A percentile compares a stretch with the other conserved stretches of the same genome.
Conservation (phyloP, 1,284 basidiomycete genomes). For the Moesziomyces globuligerus region DNA sequence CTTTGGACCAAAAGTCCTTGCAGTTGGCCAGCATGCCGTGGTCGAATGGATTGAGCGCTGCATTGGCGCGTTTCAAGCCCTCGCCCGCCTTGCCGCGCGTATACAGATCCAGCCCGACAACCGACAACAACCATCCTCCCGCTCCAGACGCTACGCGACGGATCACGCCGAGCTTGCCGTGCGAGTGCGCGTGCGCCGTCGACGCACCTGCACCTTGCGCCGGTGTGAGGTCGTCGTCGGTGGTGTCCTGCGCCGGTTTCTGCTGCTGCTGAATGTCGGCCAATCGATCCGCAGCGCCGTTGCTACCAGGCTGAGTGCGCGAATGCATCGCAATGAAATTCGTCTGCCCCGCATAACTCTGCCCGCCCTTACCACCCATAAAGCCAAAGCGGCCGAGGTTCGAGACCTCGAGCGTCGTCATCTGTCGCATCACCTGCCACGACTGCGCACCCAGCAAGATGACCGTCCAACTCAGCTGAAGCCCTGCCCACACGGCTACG, state of each 20-base stretch:
- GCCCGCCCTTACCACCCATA: conserved; percentile 89
- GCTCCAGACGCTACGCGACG: conserved; percentile 5
- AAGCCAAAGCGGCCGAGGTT: conserved; percentile 94
- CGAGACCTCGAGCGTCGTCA: conserved; percentile 95
- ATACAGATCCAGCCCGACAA: conserved; percentile 91
- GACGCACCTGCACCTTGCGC: conserved; percentile 1
- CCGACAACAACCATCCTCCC: conserved; percentile 78
- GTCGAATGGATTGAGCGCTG: conserved; percentile 91
- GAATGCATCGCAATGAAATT: conserved; percentile 33
- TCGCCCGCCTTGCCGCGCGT: conserved; percentile 87
- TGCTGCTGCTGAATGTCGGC: conserved; percentile 20
- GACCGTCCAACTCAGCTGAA: conserved; percentile 92
- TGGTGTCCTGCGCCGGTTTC: conserved; percentile 16
- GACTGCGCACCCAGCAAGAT: conserved; percentile 85
- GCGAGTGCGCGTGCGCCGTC: conserved; percentile 11
- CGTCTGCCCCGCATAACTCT: conserved; percentile 70
- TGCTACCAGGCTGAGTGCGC: not conserved
- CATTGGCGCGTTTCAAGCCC: conserved; percentile 75
- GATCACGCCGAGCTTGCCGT: conserved; percentile 11
- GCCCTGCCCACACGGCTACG: conserved; percentile 82
- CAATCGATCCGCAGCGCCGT: conserved; percentile 6
- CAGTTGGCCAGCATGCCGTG: conserved; percentile 85
- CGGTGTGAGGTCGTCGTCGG: conserved; percentile 6
- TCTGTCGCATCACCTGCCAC: conserved; percentile 91
- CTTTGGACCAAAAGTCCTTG: conserved; percentile 89